These are phyloP conservation scores for Chenopodium formosanum DNA, from an alignment of 148 eudicot genomes.

Conservation along the genomic window DNA sequence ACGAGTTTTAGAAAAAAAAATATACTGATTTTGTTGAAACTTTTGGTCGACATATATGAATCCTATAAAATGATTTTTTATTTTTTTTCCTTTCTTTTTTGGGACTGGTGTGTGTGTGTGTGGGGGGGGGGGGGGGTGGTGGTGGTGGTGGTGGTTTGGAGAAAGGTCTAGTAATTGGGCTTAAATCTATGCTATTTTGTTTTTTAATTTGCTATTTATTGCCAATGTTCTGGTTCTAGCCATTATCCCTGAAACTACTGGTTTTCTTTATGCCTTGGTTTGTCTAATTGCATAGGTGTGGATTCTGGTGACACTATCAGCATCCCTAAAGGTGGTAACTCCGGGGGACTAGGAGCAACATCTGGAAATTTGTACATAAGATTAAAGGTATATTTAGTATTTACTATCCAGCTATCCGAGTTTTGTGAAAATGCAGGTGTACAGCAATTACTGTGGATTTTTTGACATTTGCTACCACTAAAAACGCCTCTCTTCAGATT, in stretches of 20 bases:
- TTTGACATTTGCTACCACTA: no score
- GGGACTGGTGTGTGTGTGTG: no score
- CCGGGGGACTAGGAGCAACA: constrained; percentile 62
- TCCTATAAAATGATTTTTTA: no score
- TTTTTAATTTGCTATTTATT: neutral
- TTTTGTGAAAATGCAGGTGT: neutral
- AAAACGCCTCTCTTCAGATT: no score
- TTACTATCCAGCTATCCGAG: neutral
- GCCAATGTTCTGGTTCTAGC: neutral
- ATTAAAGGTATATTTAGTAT: constrained; percentile 48
- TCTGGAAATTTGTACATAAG: constrained; percentile 74
- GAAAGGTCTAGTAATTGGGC: neutral
- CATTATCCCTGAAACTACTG: constrained; percentile 4
- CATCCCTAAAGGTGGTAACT: constrained; percentile 86
- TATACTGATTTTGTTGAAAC: no score
- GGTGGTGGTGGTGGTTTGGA: no score
- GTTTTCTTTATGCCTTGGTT: constrained; percentile 1
- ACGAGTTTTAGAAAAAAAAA: no score
- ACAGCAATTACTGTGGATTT: neutral
- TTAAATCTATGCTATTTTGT: neutral
- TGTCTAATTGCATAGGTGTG: constrained; percentile 51
- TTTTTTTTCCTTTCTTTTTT: no score
- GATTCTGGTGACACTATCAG: constrained; percentile 86
- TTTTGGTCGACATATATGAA: no score
- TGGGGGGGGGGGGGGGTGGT: no score